phyloP scores from a whole-genome alignment of 768 basidiomycete genomes.

The Paxillus involutus region DNA sequence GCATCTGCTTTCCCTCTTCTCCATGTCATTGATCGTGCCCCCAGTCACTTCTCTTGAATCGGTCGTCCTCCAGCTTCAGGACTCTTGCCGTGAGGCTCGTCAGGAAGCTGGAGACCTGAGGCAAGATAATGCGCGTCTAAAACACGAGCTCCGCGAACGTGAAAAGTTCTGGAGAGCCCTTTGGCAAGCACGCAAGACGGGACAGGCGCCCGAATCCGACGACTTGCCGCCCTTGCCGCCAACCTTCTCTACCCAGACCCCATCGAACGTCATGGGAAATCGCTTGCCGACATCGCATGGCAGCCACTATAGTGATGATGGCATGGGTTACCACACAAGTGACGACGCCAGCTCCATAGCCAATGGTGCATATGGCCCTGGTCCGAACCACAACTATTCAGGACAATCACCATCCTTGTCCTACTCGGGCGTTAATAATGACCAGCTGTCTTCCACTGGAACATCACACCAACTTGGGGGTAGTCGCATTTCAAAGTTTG shows the following conservation, averaged over 20 bases:
- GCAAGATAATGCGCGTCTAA: conserved; percentile 64
- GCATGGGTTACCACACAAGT: conserved; percentile 48
- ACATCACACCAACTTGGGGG: conserved; percentile 32
- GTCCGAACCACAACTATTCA: conserved; percentile 38
- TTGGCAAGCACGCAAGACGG: conserved; percentile 64
- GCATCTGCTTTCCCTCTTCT: conserved; percentile 3
- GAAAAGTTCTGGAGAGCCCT: conserved; percentile 72
- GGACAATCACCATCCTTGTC: conserved; percentile 49
- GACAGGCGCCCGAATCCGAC: conserved; percentile 50
- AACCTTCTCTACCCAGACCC: conserved; percentile 36
- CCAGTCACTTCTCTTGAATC: conserved; percentile 80
- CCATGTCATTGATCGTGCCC: conserved; percentile 12
- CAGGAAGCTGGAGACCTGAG: conserved; percentile 60
- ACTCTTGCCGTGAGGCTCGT: conserved; percentile 70
- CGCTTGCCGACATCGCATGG: conserved; percentile 40
- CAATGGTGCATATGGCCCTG: conserved; percentile 45
- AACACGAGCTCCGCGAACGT: conserved; percentile 65
- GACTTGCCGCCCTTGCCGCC: conserved; percentile 53
- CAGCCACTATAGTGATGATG: conserved; percentile 38
- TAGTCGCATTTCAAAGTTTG: conserved; percentile 53
- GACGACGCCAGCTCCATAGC: conserved; percentile 46
- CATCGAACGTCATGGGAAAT: conserved; percentile 30
- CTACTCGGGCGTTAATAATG: conserved; percentile 33
- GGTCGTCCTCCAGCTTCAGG: conserved; percentile 83
- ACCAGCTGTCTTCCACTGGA: conserved; percentile 27